These are phyloP conservation scores for Lathyrus sativus DNA, from an alignment of 306 rosid genomes.

Conservation along the genomic window DNA sequence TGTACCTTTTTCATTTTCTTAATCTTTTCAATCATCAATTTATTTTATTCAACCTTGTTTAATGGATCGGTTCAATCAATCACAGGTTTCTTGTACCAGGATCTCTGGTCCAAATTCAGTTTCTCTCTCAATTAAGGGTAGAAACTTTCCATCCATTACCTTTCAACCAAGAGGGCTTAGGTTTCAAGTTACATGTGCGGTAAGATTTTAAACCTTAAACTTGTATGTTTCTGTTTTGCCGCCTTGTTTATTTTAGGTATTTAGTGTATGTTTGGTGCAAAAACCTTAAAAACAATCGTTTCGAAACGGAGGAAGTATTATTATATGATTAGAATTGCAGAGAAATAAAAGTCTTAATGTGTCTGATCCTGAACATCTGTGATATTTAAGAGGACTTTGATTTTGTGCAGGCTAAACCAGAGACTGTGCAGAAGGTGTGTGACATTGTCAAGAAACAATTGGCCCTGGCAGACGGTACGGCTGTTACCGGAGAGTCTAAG, in stretches of 20 bases:
- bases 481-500: slow-evolving; percentile 68
- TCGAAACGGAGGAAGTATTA: too few species aligned
- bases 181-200: slow-evolving; percentile 66
- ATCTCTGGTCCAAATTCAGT: slow-evolving; percentile 54
- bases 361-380: slow-evolving; percentile 18
- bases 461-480: slow-evolving; percentile 56
- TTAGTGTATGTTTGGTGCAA: too few species aligned
- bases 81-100: slow-evolving; percentile 56
- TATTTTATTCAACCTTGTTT: background rate
- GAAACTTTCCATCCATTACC: slow-evolving; percentile 54
- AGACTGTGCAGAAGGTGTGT: slow-evolving; percentile 78
- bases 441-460: slow-evolving; percentile 86
- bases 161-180: slow-evolving; percentile 45
- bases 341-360: slow-evolving; percentile 25
- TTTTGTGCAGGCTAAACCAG: slow-evolving; percentile 72
- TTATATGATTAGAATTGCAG: slow-evolving; percentile 10
- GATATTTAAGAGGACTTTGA: slow-evolving; percentile 2
- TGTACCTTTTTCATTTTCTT: background rate
- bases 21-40: background rate
- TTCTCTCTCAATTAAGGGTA: slow-evolving; percentile 59
- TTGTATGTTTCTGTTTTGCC: too few species aligned
- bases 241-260: too few species aligned
- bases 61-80: background rate
- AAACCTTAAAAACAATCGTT: too few species aligned
- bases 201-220: slow-evolving; percentile 42